Percentiles rank a stretch among this genome's conserved stretches.
phyloP scores from a whole-genome alignment of 176 grass and related monocot species.

The Secale cereale region DNA sequence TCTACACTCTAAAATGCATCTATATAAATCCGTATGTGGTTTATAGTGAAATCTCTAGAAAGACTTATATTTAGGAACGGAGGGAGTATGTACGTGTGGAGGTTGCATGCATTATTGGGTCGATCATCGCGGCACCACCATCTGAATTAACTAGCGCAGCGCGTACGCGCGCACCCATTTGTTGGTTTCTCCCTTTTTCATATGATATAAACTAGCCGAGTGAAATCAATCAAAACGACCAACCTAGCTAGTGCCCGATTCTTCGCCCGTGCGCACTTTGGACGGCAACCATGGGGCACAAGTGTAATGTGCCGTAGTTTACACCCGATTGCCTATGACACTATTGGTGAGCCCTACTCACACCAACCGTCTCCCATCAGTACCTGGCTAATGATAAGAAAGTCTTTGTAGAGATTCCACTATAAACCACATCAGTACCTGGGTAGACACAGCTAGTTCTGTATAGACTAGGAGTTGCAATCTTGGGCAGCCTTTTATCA shows the following conservation, averaged over 20 bases:
- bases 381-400: no score
- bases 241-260: not conserved
- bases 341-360: not conserved
- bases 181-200: not conserved
- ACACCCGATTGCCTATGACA: not conserved
- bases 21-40: no score
- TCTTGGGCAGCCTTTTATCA: not conserved
- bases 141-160: slow-evolving; percentile 8
- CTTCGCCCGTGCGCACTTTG: not conserved
- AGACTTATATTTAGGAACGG: no score
- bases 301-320: not conserved
- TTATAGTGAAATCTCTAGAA: no score
- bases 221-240: not conserved
- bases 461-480: no score
- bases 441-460: no score
- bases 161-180: slow-evolving; percentile 31
- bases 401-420: no score
- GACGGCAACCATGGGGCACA: not conserved
- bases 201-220: not conserved
- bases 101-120: no score
- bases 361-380: slow-evolving; percentile 15
- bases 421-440: no score
- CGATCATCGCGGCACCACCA: slow-evolving; percentile 2
- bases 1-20: no score
- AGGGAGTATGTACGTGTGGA: no score